These are phyloP conservation scores for Picea abies DNA, from an alignment of 83 land plant genomes.

Conservation along the genomic window DNA sequence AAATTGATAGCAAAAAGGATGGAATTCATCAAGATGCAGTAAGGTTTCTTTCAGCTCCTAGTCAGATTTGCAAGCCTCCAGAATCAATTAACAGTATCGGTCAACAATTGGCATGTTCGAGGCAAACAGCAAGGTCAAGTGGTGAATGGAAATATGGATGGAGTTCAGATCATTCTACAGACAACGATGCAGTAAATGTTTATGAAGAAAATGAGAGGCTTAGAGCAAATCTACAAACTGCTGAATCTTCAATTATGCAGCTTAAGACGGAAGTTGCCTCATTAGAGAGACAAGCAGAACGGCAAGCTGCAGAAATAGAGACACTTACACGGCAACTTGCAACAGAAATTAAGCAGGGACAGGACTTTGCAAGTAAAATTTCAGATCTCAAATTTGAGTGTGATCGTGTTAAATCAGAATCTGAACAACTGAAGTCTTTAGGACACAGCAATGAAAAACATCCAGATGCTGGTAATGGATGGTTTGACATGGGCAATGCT, in stretches of 20 bases:
- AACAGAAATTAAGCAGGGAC: constrained; percentile 40
- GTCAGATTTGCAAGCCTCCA: constrained; percentile 31
- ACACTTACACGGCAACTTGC: constrained; percentile 41
- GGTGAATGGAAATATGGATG: constrained; percentile 51
- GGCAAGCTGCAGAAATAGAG: constrained; percentile 41
- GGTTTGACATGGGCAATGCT: not conserved
- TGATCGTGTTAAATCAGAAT: constrained; percentile 35
- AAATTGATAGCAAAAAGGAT: constrained; percentile 41
- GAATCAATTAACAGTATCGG: constrained; percentile 28
- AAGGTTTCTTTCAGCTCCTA: constrained; percentile 20
- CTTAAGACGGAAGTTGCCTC: constrained; percentile 52
- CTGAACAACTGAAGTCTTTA: constrained; percentile 20
- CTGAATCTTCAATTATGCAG: constrained; percentile 57
- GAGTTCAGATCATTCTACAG: constrained; percentile 49
- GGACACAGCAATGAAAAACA: not conserved
- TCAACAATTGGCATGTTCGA: constrained; percentile 14
- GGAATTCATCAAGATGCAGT: constrained; percentile 37
- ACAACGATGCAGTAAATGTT: constrained; percentile 41
- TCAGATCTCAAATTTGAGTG: constrained; percentile 46
- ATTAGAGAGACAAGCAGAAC: constrained; percentile 44
- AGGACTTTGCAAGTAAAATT: constrained; percentile 42
- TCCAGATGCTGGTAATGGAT: not conserved
- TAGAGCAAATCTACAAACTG: constrained; percentile 38
- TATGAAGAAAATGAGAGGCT: constrained; percentile 57
- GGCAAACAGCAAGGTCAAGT: constrained; percentile 16